Percentiles rank a stretch among this genome's conserved stretches.
These are phyloP conservation scores for Clarireedia homoeocarpa DNA, from an alignment of 2,329 filamentous ascomycete genomes.

Conservation along the genomic window DNA sequence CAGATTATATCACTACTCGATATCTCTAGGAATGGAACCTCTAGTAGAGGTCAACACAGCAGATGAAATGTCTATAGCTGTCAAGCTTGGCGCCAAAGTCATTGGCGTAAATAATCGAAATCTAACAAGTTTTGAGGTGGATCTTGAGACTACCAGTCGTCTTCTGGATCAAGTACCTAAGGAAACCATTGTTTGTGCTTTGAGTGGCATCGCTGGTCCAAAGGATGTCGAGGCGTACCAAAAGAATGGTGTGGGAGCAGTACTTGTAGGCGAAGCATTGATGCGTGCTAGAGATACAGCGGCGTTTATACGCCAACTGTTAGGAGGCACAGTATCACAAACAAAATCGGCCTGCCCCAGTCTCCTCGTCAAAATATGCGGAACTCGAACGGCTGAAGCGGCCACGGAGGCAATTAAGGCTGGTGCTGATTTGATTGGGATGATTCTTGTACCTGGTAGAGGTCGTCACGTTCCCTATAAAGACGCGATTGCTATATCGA, in stretches of 20 bases:
- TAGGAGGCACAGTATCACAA: slow-evolving; percentile 45
- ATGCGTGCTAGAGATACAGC: slow-evolving; percentile 84
- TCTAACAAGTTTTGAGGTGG: slow-evolving; percentile 92
- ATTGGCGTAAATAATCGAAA: slow-evolving; percentile 98
- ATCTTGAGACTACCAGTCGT: slow-evolving; percentile 83
- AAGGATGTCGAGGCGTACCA: slow-evolving; percentile 84
- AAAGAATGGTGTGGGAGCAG: slow-evolving; percentile 81
- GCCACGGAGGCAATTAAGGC: slow-evolving; percentile 74
- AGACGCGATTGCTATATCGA: slow-evolving; percentile 71
- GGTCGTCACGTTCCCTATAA: slow-evolving; percentile 75
- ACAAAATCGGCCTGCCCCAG: slow-evolving; percentile 34
- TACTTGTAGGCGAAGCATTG: slow-evolving; percentile 90
- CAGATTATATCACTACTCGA: slow-evolving; percentile 79
- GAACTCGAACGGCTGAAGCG: slow-evolving; percentile 74
- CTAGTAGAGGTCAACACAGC: slow-evolving; percentile 93
- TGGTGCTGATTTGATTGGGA: slow-evolving; percentile 86
- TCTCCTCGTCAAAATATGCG: slow-evolving; percentile 88
- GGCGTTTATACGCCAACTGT: slow-evolving; percentile 75
- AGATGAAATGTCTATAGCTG: slow-evolving; percentile 84
- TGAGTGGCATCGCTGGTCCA: slow-evolving; percentile 87
- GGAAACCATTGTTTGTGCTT: slow-evolving; percentile 80
- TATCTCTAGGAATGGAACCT: slow-evolving; percentile 91
- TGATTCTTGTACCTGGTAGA: slow-evolving; percentile 77
- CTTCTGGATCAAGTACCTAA: slow-evolving; percentile 80
- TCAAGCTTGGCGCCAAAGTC: slow-evolving; percentile 78